Evolutionary conservation across 2,329 filamentous ascomycete genomes (phyloP).

Genomic region (Rhexocercosporidium sp.): DNA sequence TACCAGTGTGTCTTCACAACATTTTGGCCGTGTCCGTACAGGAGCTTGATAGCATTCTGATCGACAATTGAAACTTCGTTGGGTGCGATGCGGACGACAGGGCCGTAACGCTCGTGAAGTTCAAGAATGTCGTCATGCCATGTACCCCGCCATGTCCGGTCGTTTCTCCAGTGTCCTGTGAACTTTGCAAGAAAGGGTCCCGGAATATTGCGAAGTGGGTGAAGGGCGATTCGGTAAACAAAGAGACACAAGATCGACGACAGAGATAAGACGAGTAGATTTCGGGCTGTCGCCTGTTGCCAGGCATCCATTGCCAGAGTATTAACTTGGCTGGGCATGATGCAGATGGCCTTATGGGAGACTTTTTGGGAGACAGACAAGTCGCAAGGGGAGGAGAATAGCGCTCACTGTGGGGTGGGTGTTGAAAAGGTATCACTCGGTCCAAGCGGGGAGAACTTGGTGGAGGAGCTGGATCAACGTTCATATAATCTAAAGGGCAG

Average conservation of each 20-base stretch:
- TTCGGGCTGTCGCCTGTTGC: not conserved
- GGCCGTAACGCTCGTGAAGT: conserved; percentile 36
- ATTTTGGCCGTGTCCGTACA: conserved; percentile 22
- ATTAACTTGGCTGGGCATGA: not conserved
- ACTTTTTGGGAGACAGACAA: no score
- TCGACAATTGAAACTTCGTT: conserved; percentile 40
- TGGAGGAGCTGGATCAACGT: no score
- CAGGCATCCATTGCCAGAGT: not conserved
- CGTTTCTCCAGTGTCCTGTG: conserved; percentile 11
- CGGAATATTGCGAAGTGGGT: conserved; percentile 10
- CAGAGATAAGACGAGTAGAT: not conserved
- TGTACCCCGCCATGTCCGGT: conserved; percentile 1
- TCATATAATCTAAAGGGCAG: no score
- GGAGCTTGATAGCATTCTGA: conserved; percentile 28
- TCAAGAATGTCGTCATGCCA: conserved; percentile 15
- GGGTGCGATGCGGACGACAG: conserved; percentile 38
- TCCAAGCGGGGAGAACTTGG: no score
- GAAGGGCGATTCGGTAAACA: not conserved
- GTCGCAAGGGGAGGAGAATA: no score
- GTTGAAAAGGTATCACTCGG: no score
- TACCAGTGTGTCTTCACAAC: conserved; percentile 3
- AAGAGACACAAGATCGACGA: not conserved
- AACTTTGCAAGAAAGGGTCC: conserved; percentile 15
- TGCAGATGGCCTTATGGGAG: no score
- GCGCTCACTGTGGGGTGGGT: no score